Conservation (phyloP, 495 filamentous ascomycete genomes). For the Aspergillus sclerotioniger region DNA sequence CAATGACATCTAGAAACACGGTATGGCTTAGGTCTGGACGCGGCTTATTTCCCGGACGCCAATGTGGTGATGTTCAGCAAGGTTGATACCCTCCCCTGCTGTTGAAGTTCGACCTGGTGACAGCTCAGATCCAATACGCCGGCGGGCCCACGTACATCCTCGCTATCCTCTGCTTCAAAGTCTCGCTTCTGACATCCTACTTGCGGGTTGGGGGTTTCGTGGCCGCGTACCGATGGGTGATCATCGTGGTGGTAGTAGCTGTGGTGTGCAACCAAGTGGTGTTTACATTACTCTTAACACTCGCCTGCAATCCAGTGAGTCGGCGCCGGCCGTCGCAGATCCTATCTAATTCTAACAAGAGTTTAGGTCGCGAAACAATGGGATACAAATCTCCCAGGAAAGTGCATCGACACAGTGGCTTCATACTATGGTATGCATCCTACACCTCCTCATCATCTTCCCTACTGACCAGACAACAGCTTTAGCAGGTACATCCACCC, state of each 20-base stretch:
- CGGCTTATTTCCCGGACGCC: conserved; percentile 20
- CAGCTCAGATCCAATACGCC: conserved; percentile 28
- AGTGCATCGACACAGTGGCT: conserved; percentile 39
- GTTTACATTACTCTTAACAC: conserved; percentile 24
- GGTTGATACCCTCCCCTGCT: conserved; percentile 11
- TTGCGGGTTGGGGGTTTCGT: conserved; percentile 46
- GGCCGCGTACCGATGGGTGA: conserved; percentile 34
- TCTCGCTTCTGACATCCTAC: conserved; percentile 49
- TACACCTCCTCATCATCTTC: conserved; percentile 1
- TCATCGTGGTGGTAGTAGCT: conserved; percentile 32
- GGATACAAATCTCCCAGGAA: conserved; percentile 37
- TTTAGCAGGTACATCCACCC: neutral
- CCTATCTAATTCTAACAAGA: neutral
- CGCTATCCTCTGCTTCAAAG: conserved; percentile 51
- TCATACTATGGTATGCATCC: conserved; percentile 35
- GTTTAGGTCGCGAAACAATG: conserved; percentile 44
- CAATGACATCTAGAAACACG: conserved; percentile 26
- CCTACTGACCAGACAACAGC: conserved; percentile 9
- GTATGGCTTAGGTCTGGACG: conserved; percentile 28
- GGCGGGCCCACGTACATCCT: conserved; percentile 32
- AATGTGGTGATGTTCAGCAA: conserved; percentile 29
- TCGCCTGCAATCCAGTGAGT: conserved; percentile 41
- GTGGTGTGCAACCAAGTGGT: conserved; percentile 36
- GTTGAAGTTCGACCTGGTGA: neutral
- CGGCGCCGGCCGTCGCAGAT: neutral